A percentile compares a stretch with the other conserved stretches of the same genome.
Evolutionary conservation across 2,329 filamentous ascomycete genomes (phyloP).

Genomic region (Talaromyces sp.): DNA sequence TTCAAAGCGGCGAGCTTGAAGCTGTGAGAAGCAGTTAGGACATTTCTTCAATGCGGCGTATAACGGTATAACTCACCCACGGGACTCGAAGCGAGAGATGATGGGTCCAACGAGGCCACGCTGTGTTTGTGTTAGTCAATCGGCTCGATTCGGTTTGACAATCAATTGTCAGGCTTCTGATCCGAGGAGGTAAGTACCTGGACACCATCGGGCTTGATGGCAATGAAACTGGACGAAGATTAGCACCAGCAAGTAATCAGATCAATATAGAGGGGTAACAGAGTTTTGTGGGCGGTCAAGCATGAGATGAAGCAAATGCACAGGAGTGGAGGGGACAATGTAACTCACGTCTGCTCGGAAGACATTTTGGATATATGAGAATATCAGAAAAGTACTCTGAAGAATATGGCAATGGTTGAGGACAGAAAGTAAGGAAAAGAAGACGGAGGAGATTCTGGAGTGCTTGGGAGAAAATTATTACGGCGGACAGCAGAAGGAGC

Average conservation of each 20-base stretch:
- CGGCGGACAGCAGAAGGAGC: slow-evolving; percentile 12
- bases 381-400: slow-evolving; percentile 21
- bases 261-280: slow-evolving; percentile 22
- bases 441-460: slow-evolving; percentile 1
- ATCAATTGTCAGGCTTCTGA: background rate
- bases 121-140: slow-evolving; percentile 51
- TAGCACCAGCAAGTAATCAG: slow-evolving; percentile 29
- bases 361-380: slow-evolving; percentile 56
- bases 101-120: slow-evolving; percentile 97
- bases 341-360: slow-evolving; percentile 76
- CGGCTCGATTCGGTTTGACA: background rate
- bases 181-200: slow-evolving; percentile 64
- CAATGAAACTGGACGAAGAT: slow-evolving; percentile 79
- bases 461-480: slow-evolving; percentile 17
- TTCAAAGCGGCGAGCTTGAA: slow-evolving; percentile 99
- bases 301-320: background rate
- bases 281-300: slow-evolving; percentile 14
- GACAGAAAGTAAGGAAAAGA: slow-evolving; percentile 25
- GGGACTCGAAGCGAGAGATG: slow-evolving; percentile 96
- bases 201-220: slow-evolving; percentile 99
- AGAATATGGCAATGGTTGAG: slow-evolving; percentile 20
- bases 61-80: slow-evolving; percentile 62
- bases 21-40: slow-evolving; percentile 47
- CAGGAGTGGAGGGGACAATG: slow-evolving; percentile 17
- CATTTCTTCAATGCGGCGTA: background rate